phyloP scores from a whole-genome alignment of 2,329 filamentous ascomycete genomes.

The Tolypocladium endophyticum region DNA sequence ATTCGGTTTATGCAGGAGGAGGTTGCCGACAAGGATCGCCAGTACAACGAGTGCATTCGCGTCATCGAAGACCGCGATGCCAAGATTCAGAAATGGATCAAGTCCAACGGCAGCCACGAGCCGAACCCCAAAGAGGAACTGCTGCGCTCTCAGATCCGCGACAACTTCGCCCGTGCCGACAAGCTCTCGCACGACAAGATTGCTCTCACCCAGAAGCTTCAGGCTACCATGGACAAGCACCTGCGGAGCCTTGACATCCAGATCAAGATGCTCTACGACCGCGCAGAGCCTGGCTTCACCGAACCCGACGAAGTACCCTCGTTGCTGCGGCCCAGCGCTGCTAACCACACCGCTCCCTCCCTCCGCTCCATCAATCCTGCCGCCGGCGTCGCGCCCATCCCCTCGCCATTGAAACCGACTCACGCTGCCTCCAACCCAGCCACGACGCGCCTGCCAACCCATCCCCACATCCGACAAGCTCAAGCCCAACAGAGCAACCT shows the following conservation, averaged over 20 bases:
- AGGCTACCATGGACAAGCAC: constrained; percentile 51
- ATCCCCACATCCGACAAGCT: constrained; percentile 35
- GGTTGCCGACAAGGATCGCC: constrained; percentile 67
- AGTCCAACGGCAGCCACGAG: constrained; percentile 61
- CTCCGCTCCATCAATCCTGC: constrained; percentile 32
- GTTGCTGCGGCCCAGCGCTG: constrained; percentile 45
- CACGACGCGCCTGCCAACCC: constrained; percentile 30
- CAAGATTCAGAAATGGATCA: constrained; percentile 74
- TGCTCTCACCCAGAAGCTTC: constrained; percentile 53
- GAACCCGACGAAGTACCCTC: constrained; percentile 55
- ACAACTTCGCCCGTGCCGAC: constrained; percentile 59
- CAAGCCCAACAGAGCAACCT: constrained; percentile 31
- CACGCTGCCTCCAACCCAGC: constrained; percentile 27
- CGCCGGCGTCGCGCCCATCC: constrained; percentile 19
- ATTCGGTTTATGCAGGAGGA: constrained; percentile 77
- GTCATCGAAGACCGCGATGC: constrained; percentile 62
- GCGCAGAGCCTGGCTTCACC: constrained; percentile 49
- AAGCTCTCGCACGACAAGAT: constrained; percentile 67
- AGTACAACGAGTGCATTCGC: constrained; percentile 57
- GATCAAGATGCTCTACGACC: constrained; percentile 51
- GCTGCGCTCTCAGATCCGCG: constrained; percentile 53
- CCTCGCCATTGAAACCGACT: constrained; percentile 14
- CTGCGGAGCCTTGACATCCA: constrained; percentile 51
- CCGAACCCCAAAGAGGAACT: constrained; percentile 66
- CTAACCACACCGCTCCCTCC: constrained; percentile 34